A percentile compares a stretch with the other conserved stretches of the same genome.
Conservation (phyloP, 441 rosid genomes). For the Adansonia rubrostipa region DNA sequence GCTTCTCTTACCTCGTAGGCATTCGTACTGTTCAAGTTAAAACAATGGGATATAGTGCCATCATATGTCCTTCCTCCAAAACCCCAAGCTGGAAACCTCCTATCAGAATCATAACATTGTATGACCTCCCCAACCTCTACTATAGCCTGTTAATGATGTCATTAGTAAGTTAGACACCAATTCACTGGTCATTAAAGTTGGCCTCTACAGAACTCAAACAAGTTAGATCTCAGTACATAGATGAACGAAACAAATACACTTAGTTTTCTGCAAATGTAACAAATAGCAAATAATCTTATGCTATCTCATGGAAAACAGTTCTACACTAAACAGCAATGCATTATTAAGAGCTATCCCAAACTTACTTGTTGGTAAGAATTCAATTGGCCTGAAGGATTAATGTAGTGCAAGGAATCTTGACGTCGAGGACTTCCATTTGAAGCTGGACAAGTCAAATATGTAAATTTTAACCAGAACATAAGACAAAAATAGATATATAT, state of each 20-base stretch:
- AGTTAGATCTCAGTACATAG: background rate
- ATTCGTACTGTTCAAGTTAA: conserved; percentile 64
- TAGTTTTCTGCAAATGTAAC: background rate
- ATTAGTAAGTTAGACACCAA: conserved; percentile 12
- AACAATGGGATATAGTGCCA: conserved; percentile 74
- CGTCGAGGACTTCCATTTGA: conserved; percentile 78
- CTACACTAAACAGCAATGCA: background rate
- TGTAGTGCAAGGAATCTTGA: conserved; percentile 75
- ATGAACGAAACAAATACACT: background rate
- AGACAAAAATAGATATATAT: background rate
- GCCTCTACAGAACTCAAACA: background rate
- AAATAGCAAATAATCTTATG: background rate
- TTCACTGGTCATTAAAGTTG: background rate
- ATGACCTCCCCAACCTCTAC: conserved; percentile 83
- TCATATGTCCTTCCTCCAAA: conserved; percentile 74
- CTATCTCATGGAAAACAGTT: conserved; percentile 7
- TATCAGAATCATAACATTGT: conserved; percentile 82
- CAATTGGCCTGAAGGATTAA: conserved; percentile 71
- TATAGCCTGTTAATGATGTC: conserved; percentile 60
- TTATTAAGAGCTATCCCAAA: background rate
- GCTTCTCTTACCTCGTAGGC: conserved; percentile 52
- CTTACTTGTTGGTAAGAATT: conserved; percentile 84
- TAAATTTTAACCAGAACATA: conserved; percentile 21
- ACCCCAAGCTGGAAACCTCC: conserved; percentile 82
- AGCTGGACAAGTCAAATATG: conserved; percentile 45